A percentile compares a stretch with the other conserved stretches of the same genome.
phyloP scores from a whole-genome alignment of 2,329 filamentous ascomycete genomes.

The Colletotrichum sidae region DNA sequence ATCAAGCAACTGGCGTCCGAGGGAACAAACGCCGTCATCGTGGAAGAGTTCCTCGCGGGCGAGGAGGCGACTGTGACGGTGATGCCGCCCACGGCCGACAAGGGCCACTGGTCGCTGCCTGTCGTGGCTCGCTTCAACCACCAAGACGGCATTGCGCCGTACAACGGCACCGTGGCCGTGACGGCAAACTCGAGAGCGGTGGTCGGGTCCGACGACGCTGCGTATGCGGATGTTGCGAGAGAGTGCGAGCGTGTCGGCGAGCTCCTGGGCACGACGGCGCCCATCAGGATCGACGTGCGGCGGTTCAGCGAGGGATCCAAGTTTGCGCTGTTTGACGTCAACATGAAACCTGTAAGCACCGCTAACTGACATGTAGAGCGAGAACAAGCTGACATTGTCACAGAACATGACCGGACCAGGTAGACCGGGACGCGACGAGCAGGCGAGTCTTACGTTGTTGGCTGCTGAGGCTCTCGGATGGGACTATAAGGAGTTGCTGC shows the following conservation, averaged over 20 bases:
- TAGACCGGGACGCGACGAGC: conserved; percentile 58
- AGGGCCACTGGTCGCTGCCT: conserved; percentile 51
- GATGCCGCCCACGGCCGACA: conserved; percentile 55
- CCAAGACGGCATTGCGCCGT: conserved; percentile 58
- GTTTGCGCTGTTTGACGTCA: conserved; percentile 63
- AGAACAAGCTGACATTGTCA: fast-evolving
- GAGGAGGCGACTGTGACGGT: conserved; percentile 41
- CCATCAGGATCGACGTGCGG: conserved; percentile 59
- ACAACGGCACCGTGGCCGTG: conserved; percentile 60
- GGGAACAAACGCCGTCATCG: conserved; percentile 52
- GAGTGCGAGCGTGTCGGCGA: conserved; percentile 55
- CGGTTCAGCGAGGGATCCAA: conserved; percentile 47
- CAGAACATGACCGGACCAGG: conserved; percentile 54
- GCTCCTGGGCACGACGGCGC: conserved; percentile 54
- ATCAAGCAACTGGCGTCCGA: conserved; percentile 44
- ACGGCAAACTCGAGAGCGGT: conserved; percentile 57
- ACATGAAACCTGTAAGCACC: conserved; percentile 61
- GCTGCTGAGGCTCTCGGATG: conserved; percentile 56
- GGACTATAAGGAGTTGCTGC: conserved; percentile 53
- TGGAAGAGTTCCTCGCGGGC: conserved; percentile 53
- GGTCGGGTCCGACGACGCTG: conserved; percentile 42
- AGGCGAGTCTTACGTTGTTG: conserved; percentile 57
- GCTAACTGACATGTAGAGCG: fast-evolving
- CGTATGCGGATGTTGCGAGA: conserved; percentile 46
- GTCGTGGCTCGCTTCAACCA: conserved; percentile 62